phyloP scores from a whole-genome alignment of 106 monocot species.

The Dioscorea alata region DNA sequence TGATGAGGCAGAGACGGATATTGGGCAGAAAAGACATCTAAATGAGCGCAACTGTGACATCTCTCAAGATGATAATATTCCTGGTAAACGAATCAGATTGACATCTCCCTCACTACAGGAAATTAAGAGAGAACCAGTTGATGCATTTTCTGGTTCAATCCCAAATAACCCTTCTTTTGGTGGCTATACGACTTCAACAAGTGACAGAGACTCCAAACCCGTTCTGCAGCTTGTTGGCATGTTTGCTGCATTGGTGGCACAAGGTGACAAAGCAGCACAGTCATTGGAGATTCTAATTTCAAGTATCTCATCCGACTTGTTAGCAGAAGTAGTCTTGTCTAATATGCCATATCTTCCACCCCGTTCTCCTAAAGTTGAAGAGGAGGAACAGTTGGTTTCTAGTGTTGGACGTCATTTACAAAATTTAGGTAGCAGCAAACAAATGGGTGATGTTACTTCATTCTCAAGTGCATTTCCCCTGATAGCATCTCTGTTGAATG shows the following conservation, averaged over 20 bases:
- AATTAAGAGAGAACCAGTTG: slow-evolving; percentile 19
- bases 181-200: slow-evolving; percentile 7
- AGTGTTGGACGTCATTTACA: neutral
- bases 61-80: slow-evolving; percentile 27
- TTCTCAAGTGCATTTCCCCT: slow-evolving; percentile 43
- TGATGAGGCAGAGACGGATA: slow-evolving; percentile 24
- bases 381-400: slow-evolving; percentile 20
- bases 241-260: slow-evolving; percentile 87
- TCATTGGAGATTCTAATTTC: slow-evolving; percentile 87
- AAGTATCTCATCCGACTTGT: slow-evolving; percentile 84
- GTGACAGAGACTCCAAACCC: slow-evolving; percentile 50
- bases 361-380: slow-evolving; percentile 39
- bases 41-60: slow-evolving; percentile 31
- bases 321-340: slow-evolving; percentile 88
- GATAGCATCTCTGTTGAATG: slow-evolving; percentile 43
- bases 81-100: slow-evolving; percentile 45
- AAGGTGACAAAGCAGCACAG: slow-evolving; percentile 73
- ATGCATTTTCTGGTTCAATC: slow-evolving; percentile 15
- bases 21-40: slow-evolving; percentile 44
- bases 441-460: slow-evolving; percentile 20
- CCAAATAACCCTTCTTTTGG: slow-evolving; percentile 11
- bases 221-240: slow-evolving; percentile 83
- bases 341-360: slow-evolving; percentile 76
- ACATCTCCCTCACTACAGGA: slow-evolving; percentile 21
- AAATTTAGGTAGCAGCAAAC: neutral